Conservation (phyloP, 345 rosid genomes). For the Trapa incisa region DNA sequence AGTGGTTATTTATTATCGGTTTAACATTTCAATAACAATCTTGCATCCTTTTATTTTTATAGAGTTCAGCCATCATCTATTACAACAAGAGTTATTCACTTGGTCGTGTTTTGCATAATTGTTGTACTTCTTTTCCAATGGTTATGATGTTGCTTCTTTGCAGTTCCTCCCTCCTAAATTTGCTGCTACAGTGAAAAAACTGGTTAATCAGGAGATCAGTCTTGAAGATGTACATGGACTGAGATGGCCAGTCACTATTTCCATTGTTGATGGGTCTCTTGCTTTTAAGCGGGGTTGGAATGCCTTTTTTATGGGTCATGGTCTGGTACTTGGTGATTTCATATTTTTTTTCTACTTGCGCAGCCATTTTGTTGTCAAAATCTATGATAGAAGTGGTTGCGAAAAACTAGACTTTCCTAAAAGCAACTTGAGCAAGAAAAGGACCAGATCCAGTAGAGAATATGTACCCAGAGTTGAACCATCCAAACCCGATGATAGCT, state of each 20-base stretch:
- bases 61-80: background rate
- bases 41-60: background rate
- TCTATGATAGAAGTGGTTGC: conserved; percentile 22
- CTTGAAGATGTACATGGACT: conserved; percentile 21
- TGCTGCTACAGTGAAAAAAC: conserved; percentile 8
- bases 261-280: conserved; percentile 12
- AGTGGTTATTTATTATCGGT: background rate
- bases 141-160: conserved; percentile 3
- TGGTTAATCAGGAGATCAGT: conserved; percentile 14
- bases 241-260: conserved; percentile 22
- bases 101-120: background rate
- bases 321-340: conserved; percentile 25
- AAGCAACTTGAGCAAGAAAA: conserved; percentile 13
- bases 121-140: background rate
- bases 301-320: conserved; percentile 19
- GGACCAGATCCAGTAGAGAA: background rate
- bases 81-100: too few species aligned
- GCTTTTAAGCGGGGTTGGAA: conserved; percentile 29
- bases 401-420: conserved; percentile 15
- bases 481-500: too few species aligned
- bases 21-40: background rate
- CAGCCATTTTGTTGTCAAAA: conserved; percentile 23
- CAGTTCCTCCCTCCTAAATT: conserved; percentile 38
- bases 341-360: conserved; percentile 20
- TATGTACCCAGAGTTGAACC: background rate